These are phyloP conservation scores for Barbarea vulgaris DNA, from an alignment of 345 rosid species.

Conservation along the genomic window DNA sequence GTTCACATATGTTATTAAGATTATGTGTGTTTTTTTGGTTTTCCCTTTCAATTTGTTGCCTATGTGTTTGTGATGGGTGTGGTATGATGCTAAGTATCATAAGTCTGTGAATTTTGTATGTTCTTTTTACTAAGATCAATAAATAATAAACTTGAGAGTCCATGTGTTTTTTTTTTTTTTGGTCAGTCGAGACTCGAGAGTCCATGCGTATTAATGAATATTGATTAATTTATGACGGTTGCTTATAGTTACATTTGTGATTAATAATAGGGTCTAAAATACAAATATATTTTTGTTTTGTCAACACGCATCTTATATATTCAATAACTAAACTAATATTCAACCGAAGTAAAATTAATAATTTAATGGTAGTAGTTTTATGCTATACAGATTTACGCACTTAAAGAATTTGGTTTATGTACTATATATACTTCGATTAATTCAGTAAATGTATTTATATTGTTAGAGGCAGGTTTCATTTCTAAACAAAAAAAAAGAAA, in stretches of 20 bases:
- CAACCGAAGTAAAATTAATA: not conserved
- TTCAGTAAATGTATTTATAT: not conserved
- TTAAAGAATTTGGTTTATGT: too few species aligned
- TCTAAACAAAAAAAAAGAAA: not conserved
- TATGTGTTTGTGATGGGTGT: conserved; percentile 13
- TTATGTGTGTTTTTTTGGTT: conserved; percentile 21
- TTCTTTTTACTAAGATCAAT: conserved; percentile 8
- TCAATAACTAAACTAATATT: not conserved
- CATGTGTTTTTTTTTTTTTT: too few species aligned
- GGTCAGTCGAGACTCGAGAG: too few species aligned
- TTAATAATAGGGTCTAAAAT: too few species aligned
- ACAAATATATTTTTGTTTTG: not conserved
- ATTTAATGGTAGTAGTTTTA: not conserved
- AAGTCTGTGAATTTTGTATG: conserved; percentile 14
- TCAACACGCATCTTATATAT: not conserved
- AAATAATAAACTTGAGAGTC: not conserved
- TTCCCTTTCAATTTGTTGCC: not conserved
- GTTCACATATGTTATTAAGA: too few species aligned
- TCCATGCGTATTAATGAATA: not conserved
- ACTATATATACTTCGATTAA: too few species aligned
- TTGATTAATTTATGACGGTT: not conserved
- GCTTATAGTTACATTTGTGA: not conserved
- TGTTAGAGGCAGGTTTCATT: not conserved
- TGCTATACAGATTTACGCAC: not conserved
- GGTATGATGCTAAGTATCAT: conserved; percentile 6